Conservation (phyloP, 306 rosid species). For the Senna tora region DNA sequence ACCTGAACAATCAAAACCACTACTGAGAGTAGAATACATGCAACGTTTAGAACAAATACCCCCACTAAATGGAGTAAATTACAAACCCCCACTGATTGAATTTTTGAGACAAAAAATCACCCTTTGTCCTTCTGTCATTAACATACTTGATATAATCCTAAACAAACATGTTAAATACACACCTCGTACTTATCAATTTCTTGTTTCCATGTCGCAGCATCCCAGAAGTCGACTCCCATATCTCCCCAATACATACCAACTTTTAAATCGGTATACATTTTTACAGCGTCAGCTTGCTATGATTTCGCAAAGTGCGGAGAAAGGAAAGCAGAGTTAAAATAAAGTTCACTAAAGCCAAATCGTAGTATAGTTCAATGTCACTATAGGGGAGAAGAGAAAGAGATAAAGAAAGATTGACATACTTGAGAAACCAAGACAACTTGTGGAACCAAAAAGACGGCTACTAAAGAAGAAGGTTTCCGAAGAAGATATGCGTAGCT, state of each 20-base stretch:
- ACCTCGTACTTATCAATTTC: slow-evolving; percentile 72
- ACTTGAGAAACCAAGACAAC: slow-evolving; percentile 87
- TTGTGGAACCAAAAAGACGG: slow-evolving; percentile 81
- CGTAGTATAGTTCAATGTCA: no score
- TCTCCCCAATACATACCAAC: slow-evolving; percentile 82
- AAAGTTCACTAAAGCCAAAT: not conserved
- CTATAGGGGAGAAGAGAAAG: not conserved
- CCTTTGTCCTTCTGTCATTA: not conserved
- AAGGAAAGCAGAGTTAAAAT: not conserved
- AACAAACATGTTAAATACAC: slow-evolving; percentile 24
- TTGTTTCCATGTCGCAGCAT: slow-evolving; percentile 52
- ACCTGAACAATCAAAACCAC: slow-evolving; percentile 55
- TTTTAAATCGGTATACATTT: slow-evolving; percentile 65
- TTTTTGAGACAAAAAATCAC: not conserved
- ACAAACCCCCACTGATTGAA: not conserved
- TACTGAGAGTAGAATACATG: not conserved
- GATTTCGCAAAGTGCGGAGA: slow-evolving; percentile 7
- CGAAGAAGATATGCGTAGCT: slow-evolving; percentile 68
- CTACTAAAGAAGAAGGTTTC: slow-evolving; percentile 65
- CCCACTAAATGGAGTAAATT: not conserved
- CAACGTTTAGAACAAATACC: not conserved
- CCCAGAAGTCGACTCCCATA: slow-evolving; percentile 80
- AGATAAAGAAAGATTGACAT: slow-evolving; percentile 17
- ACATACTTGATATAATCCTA: not conserved
- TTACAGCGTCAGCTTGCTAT: slow-evolving; percentile 79